A percentile compares a stretch with the other conserved stretches of the same genome.
These are phyloP conservation scores for Ascochyta koolunga DNA, from an alignment of 2,329 filamentous ascomycete species.

Conservation along the genomic window DNA sequence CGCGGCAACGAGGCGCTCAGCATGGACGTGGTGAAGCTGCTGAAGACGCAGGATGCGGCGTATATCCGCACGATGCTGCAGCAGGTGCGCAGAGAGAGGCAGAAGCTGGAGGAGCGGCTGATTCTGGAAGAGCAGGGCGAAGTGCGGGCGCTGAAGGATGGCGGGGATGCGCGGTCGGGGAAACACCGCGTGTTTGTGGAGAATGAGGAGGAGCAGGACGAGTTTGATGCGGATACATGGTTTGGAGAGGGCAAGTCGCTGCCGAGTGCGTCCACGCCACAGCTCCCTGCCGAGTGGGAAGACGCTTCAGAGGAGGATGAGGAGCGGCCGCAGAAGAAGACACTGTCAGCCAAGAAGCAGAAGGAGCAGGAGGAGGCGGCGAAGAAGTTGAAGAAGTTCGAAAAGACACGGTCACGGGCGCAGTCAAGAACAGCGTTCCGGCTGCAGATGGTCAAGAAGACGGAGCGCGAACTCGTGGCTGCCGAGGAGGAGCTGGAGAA, in stretches of 20 bases:
- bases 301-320: constrained; percentile 29
- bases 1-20: constrained; percentile 56
- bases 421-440: constrained; percentile 57
- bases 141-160: constrained; percentile 48
- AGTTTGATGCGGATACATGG: constrained; percentile 50
- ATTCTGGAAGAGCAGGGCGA: constrained; percentile 47
- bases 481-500: constrained; percentile 64
- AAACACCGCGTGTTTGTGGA: constrained; percentile 51
- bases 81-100: constrained; percentile 59
- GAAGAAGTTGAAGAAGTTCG: constrained; percentile 39
- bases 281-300: constrained; percentile 33
- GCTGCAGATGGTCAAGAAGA: constrained; percentile 59
- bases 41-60: constrained; percentile 70
- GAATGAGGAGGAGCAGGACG: constrained; percentile 48
- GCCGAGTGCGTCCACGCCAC: constrained; percentile 22
- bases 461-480: constrained; percentile 60
- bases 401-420: constrained; percentile 56
- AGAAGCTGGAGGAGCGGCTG: constrained; percentile 53
- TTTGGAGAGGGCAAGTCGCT: constrained; percentile 45
- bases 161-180: constrained; percentile 27
- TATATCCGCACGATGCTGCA: constrained; percentile 66
- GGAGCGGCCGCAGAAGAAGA: constrained; percentile 22
- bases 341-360: constrained; percentile 40
- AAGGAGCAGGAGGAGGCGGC: constrained; percentile 36
- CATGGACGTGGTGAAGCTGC: constrained; percentile 64